Conservation (phyloP, 371 early-diverging fungal species). For the Quaeritorhiza haematococci region DNA sequence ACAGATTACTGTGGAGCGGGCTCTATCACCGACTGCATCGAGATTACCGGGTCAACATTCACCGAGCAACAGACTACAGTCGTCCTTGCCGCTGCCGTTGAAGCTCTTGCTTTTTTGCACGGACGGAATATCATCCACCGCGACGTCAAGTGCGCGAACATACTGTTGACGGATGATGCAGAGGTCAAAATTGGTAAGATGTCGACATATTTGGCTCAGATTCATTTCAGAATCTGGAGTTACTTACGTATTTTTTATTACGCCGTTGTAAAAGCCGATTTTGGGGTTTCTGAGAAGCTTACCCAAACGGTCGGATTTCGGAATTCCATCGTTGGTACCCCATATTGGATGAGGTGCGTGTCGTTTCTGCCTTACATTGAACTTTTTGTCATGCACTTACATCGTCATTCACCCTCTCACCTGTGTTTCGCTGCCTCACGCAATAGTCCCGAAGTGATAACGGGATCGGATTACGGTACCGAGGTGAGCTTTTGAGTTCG, state of each 20-base stretch:
- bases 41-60: conserved; percentile 17
- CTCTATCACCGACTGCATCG: conserved; percentile 25
- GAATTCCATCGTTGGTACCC: conserved; percentile 88
- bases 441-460: conserved; percentile 52
- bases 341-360: conserved; percentile 50
- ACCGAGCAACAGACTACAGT: conserved; percentile 21
- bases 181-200: conserved; percentile 25
- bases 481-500: conserved; percentile 23
- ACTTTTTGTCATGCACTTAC: neutral
- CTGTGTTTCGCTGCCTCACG: neutral
- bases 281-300: conserved; percentile 36
- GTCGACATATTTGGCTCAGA: conserved; percentile 26
- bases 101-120: conserved; percentile 36
- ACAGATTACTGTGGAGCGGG: conserved; percentile 38
- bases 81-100: conserved; percentile 30
- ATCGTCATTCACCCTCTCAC: neutral
- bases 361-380: neutral
- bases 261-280: conserved; percentile 23
- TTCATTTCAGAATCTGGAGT: neutral
- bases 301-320: conserved; percentile 21
- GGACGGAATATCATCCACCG: conserved; percentile 24
- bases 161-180: conserved; percentile 36
- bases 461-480: conserved; percentile 71
- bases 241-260: neutral
- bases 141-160: conserved; percentile 30